Base-by-base conservation (phyloP, 176 grass and related monocot species). In the Hsuehochloa calcarea region DNA sequence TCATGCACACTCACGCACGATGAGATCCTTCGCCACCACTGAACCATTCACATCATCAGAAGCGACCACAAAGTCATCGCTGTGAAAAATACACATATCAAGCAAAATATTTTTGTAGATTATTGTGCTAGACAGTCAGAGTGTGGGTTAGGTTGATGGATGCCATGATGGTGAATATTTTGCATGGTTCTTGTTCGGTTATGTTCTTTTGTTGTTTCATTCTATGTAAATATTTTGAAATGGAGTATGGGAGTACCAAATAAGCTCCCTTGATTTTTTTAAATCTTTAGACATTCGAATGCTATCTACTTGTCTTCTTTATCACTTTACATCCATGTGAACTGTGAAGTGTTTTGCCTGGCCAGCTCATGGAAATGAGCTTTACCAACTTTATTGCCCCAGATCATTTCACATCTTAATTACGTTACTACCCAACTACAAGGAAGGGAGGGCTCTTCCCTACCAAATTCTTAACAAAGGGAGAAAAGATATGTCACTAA, bases 21-120 rank as follows among this genome's bases (percentile, higher is more conserved):
- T 62, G 34, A 85, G 23, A 74, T 85, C 75, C n/a, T 82, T 87
- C 5, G 41, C 40, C 34, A 80, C 70, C 43, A 70, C 80, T 10
- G 78, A 77, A 72, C 45, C 46, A 68, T 54, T 72, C 43, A 83
- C 62, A 61, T 88, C 78, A 22, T 88, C 82, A 55, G 82, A 85
- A 77, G 38, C 13, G 17, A 67, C 74, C 3, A 85, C 65, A 26
- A n/a, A 78, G 71, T 77, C 65, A 35, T 91, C 72, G 1, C 14
- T 59, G 19, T 80, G 68, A 89, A 66, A 72, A 72, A 20, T 19
- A 27, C 52, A 62, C 70, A 46, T 61, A 37, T 45, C 3, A 69
- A 71, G 23, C 50, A 77, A 66, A 34, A 34, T 10, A 45, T 52
- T 45, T 29, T 27, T 78, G 52, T 62, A 62, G 37, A 80, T 89